Evolutionary conservation across 306 rosid genomes (phyloP).

Genomic region (Lathyrus sativus): DNA sequence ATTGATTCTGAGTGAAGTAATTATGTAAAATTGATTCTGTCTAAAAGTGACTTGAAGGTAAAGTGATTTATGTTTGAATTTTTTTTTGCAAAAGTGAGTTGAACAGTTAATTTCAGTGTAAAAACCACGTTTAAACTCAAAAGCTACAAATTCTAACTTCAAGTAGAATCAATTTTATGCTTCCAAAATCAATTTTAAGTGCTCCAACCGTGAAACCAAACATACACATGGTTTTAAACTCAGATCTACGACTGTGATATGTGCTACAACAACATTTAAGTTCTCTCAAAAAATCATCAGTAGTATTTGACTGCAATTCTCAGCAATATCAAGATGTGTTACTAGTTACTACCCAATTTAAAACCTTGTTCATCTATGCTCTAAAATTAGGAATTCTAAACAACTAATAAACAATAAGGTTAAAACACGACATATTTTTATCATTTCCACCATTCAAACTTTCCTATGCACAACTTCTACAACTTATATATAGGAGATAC

Average conservation of each 20-base stretch:
- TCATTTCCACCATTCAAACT: conserved; percentile 11
- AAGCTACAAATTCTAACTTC: too few species aligned
- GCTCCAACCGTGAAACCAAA: too few species aligned
- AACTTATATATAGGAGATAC: background rate
- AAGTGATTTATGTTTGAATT: too few species aligned
- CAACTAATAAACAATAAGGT: background rate
- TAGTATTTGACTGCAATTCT: background rate
- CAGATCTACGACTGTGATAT: background rate
- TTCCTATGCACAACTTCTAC: conserved; percentile 26
- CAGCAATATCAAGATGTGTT: background rate
- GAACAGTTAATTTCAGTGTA: too few species aligned
- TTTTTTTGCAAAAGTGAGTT: too few species aligned
- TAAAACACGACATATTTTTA: background rate
- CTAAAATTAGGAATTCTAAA: conserved; percentile 7
- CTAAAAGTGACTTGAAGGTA: too few species aligned
- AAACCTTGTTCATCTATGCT: background rate
- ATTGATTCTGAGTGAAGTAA: too few species aligned
- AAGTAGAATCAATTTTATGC: background rate
- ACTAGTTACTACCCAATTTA: background rate
- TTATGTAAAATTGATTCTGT: too few species aligned
- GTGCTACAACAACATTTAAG: background rate
- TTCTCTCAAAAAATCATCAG: background rate
- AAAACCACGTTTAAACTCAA: too few species aligned
- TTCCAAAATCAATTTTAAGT: too few species aligned
- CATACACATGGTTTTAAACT: background rate